phyloP scores from a whole-genome alignment of 805 yeast species.

The Starmerella geochares region DNA sequence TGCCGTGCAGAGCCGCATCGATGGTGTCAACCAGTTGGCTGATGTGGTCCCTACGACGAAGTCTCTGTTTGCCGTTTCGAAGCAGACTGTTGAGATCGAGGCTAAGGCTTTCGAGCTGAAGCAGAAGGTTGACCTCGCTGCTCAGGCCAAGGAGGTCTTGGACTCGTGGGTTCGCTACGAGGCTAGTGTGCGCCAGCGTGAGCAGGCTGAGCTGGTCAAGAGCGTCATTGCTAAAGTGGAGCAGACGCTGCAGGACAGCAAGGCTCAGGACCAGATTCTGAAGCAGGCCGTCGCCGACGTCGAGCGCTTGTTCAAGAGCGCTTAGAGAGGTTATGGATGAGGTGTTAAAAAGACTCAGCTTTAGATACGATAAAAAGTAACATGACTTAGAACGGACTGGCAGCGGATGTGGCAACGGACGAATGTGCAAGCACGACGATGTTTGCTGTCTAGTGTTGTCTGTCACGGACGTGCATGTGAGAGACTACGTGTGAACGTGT shows the following conservation, averaged over 20 bases:
- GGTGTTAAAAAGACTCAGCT: background rate
- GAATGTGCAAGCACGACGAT: no score
- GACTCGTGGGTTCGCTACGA: constrained; percentile 99
- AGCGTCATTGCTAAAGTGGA: constrained; percentile 81
- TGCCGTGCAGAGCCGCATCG: constrained; percentile 89
- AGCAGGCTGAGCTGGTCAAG: constrained; percentile 84
- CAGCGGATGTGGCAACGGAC: background rate
- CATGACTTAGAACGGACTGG: background rate
- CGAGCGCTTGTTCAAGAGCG: constrained; percentile 58
- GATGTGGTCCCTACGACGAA: constrained; percentile 87
- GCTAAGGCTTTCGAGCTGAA: constrained; percentile 87
- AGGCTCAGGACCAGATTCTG: constrained; percentile 87
- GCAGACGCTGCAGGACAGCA: constrained; percentile 70
- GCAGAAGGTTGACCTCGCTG: constrained; percentile 77
- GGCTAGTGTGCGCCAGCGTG: constrained; percentile 87
- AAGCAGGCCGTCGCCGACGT: constrained; percentile 85
- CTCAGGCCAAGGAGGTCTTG: constrained; percentile 86
- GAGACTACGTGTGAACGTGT: no score
- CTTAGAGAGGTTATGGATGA: constrained; percentile 5
- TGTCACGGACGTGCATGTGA: no score
- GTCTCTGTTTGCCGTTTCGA: constrained; percentile 83
- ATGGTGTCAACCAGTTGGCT: constrained; percentile 74
- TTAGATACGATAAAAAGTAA: background rate
- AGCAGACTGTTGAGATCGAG: constrained; percentile 93
- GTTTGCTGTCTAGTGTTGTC: no score